Base-by-base conservation (phyloP, 169 alveolate species). In the Plasmodium fragile region DNA sequence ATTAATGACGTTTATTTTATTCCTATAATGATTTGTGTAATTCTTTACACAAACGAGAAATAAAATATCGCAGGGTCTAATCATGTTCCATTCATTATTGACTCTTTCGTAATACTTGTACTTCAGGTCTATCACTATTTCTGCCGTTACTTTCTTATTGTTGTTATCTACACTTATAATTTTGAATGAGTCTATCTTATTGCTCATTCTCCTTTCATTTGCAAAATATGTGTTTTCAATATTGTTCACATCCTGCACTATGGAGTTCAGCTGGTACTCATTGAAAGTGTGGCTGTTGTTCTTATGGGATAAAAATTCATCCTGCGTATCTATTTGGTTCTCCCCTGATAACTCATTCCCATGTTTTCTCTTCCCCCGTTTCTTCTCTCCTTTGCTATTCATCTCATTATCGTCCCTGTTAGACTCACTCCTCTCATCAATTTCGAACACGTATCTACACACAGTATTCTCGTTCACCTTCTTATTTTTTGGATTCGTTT, bases 401-500 rank as follows among this genome's bases (percentile, higher is more conserved):
- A 16, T 4, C n/a, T 78, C 75, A 78, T 78, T 39, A 5, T 43
- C 75, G 41, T 45, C n/a, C 32, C 41, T 30, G 36, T 55, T 22
- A 4, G 11, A 11, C 30, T 36, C 78, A 70, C 53, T 69, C 43
- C 45, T 6, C 36, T 84, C 89, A 77, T 69, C 84, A 2, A 78
- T 92, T 91, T 92, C 95, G 70, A 80, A 83, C 5, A 83, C 92
- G 34, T 92, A 92, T 16, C 80, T 92, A 25, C 90, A 92, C 34
- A 83, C 82, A 13, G 90, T 82, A 32, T 65, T 22, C 32, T 83
- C 92, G 32, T 83, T 92, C 32, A 83, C 89, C 78, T 92, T 82
- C 39, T 32, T 89, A 89, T 89, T 89, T 36, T 89, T 89, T 4
- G 98, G 98, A 43, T 92, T 93, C 69, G 96, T 95, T 82, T 95